A percentile compares a stretch with the other conserved stretches of the same genome.
Evolutionary conservation across 2,329 filamentous ascomycete species (phyloP).

Genomic region (Hansfordia pulvinata): DNA sequence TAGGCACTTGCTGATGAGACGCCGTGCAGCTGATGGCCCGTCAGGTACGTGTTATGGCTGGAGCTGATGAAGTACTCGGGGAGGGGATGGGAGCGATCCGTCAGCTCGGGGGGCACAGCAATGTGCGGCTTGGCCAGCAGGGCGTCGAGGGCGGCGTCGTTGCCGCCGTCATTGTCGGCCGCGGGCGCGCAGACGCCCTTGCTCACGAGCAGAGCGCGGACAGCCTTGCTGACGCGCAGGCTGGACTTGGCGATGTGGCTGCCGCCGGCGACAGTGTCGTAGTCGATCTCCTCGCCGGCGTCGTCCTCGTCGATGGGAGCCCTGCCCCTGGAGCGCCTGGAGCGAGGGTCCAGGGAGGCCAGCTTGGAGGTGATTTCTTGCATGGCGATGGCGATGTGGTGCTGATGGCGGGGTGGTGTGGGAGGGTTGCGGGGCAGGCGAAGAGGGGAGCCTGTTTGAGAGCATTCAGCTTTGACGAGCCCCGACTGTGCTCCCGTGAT

Average conservation of each 20-base stretch:
- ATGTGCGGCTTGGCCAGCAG: slow-evolving; percentile 45
- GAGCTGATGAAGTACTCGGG: slow-evolving; percentile 62
- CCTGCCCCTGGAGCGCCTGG: no score
- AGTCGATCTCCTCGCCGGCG: slow-evolving; percentile 35
- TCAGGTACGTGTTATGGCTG: slow-evolving; percentile 60
- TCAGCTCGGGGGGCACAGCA: slow-evolving; percentile 36
- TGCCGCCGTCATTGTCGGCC: slow-evolving; percentile 30
- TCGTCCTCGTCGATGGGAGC: slow-evolving; percentile 41
- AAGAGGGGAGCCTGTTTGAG: no score
- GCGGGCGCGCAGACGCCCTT: slow-evolving; percentile 31
- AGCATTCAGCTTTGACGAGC: no score
- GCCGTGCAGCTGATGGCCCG: slow-evolving; percentile 57
- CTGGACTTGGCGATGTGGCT: slow-evolving; percentile 39
- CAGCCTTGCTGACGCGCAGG: slow-evolving; percentile 43
- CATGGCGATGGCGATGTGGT: no score
- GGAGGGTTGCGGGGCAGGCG: no score
- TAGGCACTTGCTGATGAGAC: slow-evolving; percentile 49
- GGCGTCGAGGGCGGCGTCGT: slow-evolving; percentile 28
- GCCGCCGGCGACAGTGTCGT: slow-evolving; percentile 40
- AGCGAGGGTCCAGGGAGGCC: no score
- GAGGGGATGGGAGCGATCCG: slow-evolving; percentile 44
- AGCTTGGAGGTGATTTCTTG: no score
- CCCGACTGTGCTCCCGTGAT: no score
- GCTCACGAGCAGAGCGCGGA: slow-evolving; percentile 41
- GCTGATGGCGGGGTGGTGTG: no score